These are phyloP conservation scores for Pythium graminicola DNA, from an alignment of 352 stramenopile genomes.

Conservation along the genomic window DNA sequence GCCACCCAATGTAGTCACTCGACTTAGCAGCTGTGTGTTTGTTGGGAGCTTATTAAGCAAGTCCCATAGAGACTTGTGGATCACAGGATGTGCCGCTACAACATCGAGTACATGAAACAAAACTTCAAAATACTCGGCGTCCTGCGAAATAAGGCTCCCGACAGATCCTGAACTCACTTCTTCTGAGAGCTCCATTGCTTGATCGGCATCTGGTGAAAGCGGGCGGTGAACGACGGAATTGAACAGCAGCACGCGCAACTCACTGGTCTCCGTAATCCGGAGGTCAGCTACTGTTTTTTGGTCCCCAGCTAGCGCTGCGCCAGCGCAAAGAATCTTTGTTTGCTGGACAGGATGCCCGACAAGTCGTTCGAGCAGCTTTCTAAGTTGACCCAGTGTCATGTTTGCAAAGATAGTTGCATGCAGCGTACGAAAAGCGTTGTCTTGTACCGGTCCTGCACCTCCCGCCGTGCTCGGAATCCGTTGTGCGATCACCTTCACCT, in stretches of 20 bases:
- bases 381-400: conserved; percentile 61
- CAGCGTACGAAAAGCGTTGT: conserved; percentile 58
- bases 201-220: conserved; percentile 21
- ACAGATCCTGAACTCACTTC: conserved; percentile 18
- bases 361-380: conserved; percentile 67
- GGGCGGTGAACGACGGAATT: conserved; percentile 65
- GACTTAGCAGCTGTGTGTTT: conserved; percentile 53
- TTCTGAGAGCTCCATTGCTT: conserved; percentile 5
- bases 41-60: conserved; percentile 82
- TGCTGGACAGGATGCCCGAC: conserved; percentile 69
- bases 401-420: conserved; percentile 67
- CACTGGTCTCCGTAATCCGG: conserved; percentile 64
- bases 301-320: conserved; percentile 63
- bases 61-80: conserved; percentile 70
- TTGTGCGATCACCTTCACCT: conserved; percentile 74
- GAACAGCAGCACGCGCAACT: conserved; percentile 76
- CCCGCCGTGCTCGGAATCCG: conserved; percentile 46
- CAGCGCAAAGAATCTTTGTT: conserved; percentile 71
- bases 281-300: conserved; percentile 79
- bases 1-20: conserved; percentile 49
- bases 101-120: conserved; percentile 78
- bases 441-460: conserved; percentile 22
- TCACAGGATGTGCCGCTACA: conserved; percentile 38
- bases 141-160: conserved; percentile 53
- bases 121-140: conserved; percentile 74